These are phyloP conservation scores for Ceratobasidium theobromae DNA, from an alignment of 1,284 basidiomycete species.

Conservation along the genomic window DNA sequence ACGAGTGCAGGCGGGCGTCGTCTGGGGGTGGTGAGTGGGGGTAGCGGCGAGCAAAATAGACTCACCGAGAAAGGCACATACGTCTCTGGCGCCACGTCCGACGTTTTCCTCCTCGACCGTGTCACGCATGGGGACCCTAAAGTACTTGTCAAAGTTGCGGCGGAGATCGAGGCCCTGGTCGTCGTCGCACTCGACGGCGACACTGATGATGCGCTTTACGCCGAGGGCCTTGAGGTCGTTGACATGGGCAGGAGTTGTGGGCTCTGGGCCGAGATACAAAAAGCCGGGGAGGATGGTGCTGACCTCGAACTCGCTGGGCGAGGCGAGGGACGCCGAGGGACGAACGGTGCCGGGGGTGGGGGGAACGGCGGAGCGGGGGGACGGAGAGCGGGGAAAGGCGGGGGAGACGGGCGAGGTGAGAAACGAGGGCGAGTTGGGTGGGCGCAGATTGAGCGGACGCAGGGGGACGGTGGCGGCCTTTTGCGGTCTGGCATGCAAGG, in stretches of 20 bases:
- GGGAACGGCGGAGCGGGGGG: constrained; percentile 45
- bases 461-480: constrained; percentile 46
- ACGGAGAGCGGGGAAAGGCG: constrained; percentile 38
- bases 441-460: constrained; percentile 60
- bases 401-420: constrained; percentile 45
- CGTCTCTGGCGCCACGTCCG: constrained; percentile 76
- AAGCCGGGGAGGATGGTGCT: constrained; percentile 90
- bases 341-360: constrained; percentile 62
- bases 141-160: constrained; percentile 76
- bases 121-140: constrained; percentile 89
- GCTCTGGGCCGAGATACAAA: constrained; percentile 88
- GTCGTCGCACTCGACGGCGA: constrained; percentile 87
- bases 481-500: constrained; percentile 5
- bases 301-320: constrained; percentile 66
- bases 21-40: constrained; percentile 53
- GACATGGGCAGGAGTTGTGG: constrained; percentile 73
- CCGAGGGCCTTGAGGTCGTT: constrained; percentile 72
- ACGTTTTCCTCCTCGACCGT: constrained; percentile 93
- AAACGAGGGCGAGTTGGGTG: constrained; percentile 58
- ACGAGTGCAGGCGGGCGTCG: constrained; percentile 83
- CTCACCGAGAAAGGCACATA: constrained; percentile 83
- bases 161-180: constrained; percentile 69
- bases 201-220: constrained; percentile 85
- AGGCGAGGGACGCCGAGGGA: constrained; percentile 50
- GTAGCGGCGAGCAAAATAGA: constrained; percentile 34